Base-by-base conservation (phyloP, 306 rosid species). In the Purshia tridentata region DNA sequence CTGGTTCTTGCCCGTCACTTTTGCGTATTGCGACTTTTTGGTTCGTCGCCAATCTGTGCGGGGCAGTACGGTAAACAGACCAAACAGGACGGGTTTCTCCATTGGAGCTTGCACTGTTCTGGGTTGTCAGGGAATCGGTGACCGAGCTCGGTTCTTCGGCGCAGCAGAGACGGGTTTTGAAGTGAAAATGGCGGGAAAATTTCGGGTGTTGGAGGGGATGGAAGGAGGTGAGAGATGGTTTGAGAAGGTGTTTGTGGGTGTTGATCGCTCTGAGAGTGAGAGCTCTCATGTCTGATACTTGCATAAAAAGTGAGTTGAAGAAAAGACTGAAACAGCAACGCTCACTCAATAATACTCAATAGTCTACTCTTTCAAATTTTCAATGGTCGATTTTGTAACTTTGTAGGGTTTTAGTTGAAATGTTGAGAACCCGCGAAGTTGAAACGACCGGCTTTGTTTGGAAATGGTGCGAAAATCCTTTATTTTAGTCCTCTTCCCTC, bases 241-340 rank as follows among this genome's bases (percentile, higher is more conserved):
- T 48, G 76, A 78, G 77, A 11, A 78, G 69, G 55, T 35, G 85
- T 41, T 73, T 83, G 66, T 55, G 70, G 65, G 81, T 6, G 84
- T 76, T 78, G 68, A 91, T 49, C 12, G 88, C 47, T 85, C 85
- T 72, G 39, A 93, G 85, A 64, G 82, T 72, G 39, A 93, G 85
- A 64, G 82, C 72, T 48, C 67, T 88, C 94, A 81, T 88, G 69
- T 78, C 80, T 56, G 56, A 73, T 49, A 56, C 60, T 70, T 67
- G 80, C 87, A 76, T 70, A 54, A 20, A 54, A 14, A 35, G 19
- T 46, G 61, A 12, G 41, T 18, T 0, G 12, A 35, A 45, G 40
- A 44, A 29, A 29, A 29, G 35, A 29, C 35, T 29, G 35, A 29
- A 3, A 29, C 35, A 29, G 35, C 35, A 29, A 29, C 35, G 35